Conservation (phyloP, 768 basidiomycete species). For the Exidia glandulosa region DNA sequence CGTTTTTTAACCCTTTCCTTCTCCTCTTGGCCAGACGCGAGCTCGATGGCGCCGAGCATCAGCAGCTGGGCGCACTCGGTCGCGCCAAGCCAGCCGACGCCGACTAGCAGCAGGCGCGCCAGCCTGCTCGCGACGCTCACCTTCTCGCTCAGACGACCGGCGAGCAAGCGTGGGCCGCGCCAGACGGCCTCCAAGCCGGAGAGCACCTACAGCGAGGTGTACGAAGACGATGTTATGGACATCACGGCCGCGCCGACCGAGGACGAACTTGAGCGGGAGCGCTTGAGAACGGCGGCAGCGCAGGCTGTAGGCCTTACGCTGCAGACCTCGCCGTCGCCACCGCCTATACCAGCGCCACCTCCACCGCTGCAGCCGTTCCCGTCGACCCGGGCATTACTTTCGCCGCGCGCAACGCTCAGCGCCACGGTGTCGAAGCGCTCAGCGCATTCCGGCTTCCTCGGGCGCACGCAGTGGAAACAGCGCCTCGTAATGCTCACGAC, state of each 20-base stretch:
- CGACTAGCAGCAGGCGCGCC: neutral
- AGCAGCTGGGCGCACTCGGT: neutral
- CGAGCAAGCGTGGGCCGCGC: neutral
- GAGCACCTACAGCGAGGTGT: neutral
- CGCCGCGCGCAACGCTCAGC: neutral
- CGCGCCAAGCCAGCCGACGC: neutral
- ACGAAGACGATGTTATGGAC: neutral
- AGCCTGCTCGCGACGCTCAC: neutral
- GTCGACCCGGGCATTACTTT: neutral
- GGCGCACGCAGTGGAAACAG: neutral
- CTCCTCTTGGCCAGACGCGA: neutral
- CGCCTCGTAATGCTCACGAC: neutral
- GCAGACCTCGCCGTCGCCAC: neutral
- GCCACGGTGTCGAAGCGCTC: neutral
- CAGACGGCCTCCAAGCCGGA: neutral
- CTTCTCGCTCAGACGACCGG: neutral
- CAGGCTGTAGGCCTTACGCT: neutral
- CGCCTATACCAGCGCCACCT: neutral
- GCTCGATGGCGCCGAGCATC: neutral
- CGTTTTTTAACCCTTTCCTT: no score
- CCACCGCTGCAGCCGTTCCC: neutral
- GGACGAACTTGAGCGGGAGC: neutral
- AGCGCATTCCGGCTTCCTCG: neutral
- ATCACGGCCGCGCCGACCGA: neutral
- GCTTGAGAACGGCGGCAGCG: neutral